Conservation (phyloP, 2,329 filamentous ascomycete species). For the Fusarium zealandicum region DNA sequence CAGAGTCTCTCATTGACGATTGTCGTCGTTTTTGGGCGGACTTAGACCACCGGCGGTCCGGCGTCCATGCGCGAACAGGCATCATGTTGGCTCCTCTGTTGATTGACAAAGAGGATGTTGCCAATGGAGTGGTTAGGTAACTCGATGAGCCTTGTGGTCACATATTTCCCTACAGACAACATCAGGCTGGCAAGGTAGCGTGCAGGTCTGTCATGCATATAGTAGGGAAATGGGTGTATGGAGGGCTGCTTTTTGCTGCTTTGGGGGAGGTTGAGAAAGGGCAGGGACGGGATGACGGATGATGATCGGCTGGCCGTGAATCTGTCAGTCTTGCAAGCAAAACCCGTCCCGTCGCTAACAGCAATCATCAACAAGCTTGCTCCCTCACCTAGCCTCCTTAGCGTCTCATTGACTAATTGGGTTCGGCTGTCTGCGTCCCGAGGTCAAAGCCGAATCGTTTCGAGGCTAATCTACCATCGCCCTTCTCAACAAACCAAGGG, state of each 20-base stretch:
- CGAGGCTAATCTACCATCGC: slow-evolving; percentile 10
- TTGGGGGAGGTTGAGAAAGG: slow-evolving; percentile 8
- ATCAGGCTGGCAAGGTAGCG: slow-evolving; percentile 14
- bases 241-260: not conserved
- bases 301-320: slow-evolving; percentile 22
- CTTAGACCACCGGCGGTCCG: slow-evolving; percentile 10
- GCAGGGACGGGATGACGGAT: slow-evolving; percentile 28
- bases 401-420: slow-evolving; percentile 12
- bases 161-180: slow-evolving; percentile 5
- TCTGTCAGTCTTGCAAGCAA: slow-evolving; percentile 13
- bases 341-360: slow-evolving; percentile 17
- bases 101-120: not conserved
- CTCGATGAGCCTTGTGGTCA: slow-evolving; percentile 6
- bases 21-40: slow-evolving; percentile 12
- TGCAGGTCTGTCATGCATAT: slow-evolving; percentile 36
- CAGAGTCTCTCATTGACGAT: slow-evolving; percentile 15
- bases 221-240: not conserved
- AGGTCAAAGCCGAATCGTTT: slow-evolving; percentile 28
- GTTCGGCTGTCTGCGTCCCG: slow-evolving; percentile 20
- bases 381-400: not conserved
- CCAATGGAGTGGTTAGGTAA: not conserved
- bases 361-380: slow-evolving; percentile 15
- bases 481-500: slow-evolving; percentile 35
- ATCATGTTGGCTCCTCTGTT: not conserved
- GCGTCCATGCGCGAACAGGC: not conserved